A percentile compares a stretch with the other conserved stretches of the same genome.
These are phyloP conservation scores for Cicer pinnatifidum DNA, from an alignment of 306 rosid genomes.

Conservation along the genomic window DNA sequence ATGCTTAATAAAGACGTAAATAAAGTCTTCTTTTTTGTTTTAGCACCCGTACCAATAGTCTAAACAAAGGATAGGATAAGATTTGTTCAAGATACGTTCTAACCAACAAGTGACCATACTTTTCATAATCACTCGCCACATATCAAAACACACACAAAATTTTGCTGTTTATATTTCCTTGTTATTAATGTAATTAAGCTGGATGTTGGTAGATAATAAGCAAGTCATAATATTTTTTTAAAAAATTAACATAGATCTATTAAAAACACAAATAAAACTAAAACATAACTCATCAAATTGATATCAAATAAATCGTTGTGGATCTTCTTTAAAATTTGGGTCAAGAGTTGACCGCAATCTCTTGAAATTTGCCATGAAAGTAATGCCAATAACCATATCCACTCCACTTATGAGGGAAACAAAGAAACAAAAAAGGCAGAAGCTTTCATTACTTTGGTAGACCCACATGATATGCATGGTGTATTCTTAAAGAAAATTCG, in stretches of 20 bases:
- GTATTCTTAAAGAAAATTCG: slow-evolving; percentile 38
- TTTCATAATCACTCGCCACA: slow-evolving; percentile 17
- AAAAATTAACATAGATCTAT: no score
- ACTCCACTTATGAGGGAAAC: not conserved
- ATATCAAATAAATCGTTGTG: no score
- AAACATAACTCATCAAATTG: no score
- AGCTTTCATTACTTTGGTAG: slow-evolving; percentile 26
- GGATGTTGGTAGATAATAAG: no score
- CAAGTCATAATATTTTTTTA: no score
- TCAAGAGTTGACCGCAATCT: no score
- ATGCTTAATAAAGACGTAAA: slow-evolving; percentile 35
- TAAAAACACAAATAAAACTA: no score
- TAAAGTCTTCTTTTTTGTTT: not conserved
- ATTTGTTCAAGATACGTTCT: slow-evolving; percentile 47
- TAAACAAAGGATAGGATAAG: slow-evolving; percentile 46
- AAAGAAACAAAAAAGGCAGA: slow-evolving; percentile 13
- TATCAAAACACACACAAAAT: slow-evolving; percentile 24
- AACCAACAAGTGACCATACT: slow-evolving; percentile 13
- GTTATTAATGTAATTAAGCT: not conserved
- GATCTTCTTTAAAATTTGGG: no score
- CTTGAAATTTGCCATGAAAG: no score
- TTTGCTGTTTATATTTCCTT: slow-evolving; percentile 21
- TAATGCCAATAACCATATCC: slow-evolving; percentile 42
- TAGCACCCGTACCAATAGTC: slow-evolving; percentile 22
- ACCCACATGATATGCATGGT: slow-evolving; percentile 43